Percentiles rank a stretch among this genome's conserved stretches.
Conservation (phyloP, 345 rosid genomes). For the Brassica cretica region DNA sequence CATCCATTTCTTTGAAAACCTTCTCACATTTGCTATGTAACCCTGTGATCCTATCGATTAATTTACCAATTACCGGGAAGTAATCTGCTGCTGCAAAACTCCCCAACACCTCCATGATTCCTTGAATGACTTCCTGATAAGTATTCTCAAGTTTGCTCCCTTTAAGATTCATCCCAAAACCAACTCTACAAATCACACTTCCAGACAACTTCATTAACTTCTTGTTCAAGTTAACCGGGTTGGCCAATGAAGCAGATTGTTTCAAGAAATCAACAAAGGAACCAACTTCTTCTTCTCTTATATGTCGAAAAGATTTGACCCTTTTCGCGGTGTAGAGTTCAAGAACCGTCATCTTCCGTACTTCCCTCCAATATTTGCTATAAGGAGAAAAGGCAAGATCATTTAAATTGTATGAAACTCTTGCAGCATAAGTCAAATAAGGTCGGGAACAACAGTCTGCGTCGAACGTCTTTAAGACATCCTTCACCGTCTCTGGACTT, state of each 20-base stretch:
- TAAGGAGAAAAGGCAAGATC: conserved; percentile 43
- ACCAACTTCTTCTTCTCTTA: conserved; percentile 44
- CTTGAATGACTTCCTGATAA: conserved; percentile 41
- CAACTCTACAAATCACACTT: conserved; percentile 38
- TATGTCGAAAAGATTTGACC: conserved; percentile 36
- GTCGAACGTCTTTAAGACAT: conserved; percentile 43
- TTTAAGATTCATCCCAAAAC: conserved; percentile 40
- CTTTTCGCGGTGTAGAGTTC: conserved; percentile 46
- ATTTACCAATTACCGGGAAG: conserved; percentile 42
- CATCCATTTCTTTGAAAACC: conserved; percentile 43
- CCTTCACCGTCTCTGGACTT: conserved; percentile 44
- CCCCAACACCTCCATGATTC: conserved; percentile 22
- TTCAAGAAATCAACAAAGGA: conserved; percentile 29
- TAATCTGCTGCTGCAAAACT: conserved; percentile 39
- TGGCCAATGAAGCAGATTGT: conserved; percentile 26
- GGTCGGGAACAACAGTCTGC: conserved; percentile 49
- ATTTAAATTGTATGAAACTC: conserved; percentile 28
- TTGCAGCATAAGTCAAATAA: conserved; percentile 20
- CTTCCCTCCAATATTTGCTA: conserved; percentile 40
- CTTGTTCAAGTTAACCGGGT: conserved; percentile 31
- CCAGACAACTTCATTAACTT: conserved; percentile 32
- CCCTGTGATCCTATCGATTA: conserved; percentile 43
- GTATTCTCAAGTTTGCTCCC: conserved; percentile 37
- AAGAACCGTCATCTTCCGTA: conserved; percentile 37
- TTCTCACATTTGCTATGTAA: conserved; percentile 35